Conservation (phyloP, 2,329 filamentous ascomycete genomes). For the Rutstroemia sp. region DNA sequence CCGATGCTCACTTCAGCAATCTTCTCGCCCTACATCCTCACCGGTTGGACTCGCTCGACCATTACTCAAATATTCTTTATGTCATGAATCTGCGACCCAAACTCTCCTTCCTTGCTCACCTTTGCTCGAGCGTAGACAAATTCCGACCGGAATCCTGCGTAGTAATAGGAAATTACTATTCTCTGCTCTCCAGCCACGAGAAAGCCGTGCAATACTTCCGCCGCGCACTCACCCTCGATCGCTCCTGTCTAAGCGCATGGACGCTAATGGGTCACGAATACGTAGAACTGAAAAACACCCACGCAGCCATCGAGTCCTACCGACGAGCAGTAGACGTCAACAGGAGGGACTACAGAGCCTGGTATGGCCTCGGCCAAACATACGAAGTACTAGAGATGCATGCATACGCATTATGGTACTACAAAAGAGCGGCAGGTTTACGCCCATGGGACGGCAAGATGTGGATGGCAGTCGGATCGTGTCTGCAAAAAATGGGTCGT, state of each 20-base stretch:
- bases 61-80: slow-evolving; percentile 96
- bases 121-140: slow-evolving; percentile 86
- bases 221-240: slow-evolving; percentile 81
- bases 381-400: slow-evolving; percentile 99
- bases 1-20: slow-evolving; percentile 65
- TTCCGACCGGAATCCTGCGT: slow-evolving; percentile 96
- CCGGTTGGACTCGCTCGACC: slow-evolving; percentile 82
- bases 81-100: slow-evolving; percentile 85
- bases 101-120: slow-evolving; percentile 83
- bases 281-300: slow-evolving; percentile 96
- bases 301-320: slow-evolving; percentile 96
- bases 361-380: slow-evolving; percentile 94
- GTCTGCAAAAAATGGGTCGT: slow-evolving; percentile 82
- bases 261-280: slow-evolving; percentile 99
- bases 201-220: slow-evolving; percentile 98
- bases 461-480: slow-evolving; percentile 95
- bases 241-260: slow-evolving; percentile 89
- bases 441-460: slow-evolving; percentile 97
- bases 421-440: slow-evolving; percentile 87
- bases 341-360: slow-evolving; percentile 90
- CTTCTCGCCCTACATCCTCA: slow-evolving; percentile 68
- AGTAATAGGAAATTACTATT: slow-evolving; percentile 96
- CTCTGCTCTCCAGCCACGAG: slow-evolving; percentile 86
- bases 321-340: slow-evolving; percentile 93
- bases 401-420: slow-evolving; percentile 94